A percentile compares a stretch with the other conserved stretches of the same genome.
phyloP scores from a whole-genome alignment of 176 grass and related monocot genomes.

The Phoenix roebelenii region DNA sequence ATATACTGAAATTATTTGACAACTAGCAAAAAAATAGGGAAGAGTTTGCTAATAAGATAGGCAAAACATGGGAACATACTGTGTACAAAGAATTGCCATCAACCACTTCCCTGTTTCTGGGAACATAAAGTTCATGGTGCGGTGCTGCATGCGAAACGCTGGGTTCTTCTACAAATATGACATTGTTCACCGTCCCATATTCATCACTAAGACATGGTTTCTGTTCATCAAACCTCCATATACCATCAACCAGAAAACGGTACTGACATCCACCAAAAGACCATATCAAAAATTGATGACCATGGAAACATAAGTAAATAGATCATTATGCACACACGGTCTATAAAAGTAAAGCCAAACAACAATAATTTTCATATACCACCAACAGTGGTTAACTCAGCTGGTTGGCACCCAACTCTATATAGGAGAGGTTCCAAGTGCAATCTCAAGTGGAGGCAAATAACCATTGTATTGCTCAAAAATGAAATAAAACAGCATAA shows the following conservation, averaged over 20 bases:
- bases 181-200: slow-evolving; percentile 50
- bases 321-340: slow-evolving; percentile 12
- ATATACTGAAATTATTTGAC: not conserved
- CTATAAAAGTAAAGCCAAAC: too few relatives aligned
- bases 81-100: slow-evolving; percentile 42
- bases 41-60: slow-evolving; percentile 1
- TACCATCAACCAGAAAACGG: slow-evolving; percentile 60
- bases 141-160: too few relatives aligned
- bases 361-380: too few relatives aligned
- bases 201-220: slow-evolving; percentile 35
- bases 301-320: not conserved
- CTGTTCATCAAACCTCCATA: slow-evolving; percentile 47
- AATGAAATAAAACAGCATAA: too few relatives aligned
- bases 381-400: too few relatives aligned
- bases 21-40: slow-evolving; percentile 11
- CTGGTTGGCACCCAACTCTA: too few relatives aligned
- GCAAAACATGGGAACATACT: slow-evolving; percentile 37
- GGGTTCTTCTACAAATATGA: slow-evolving; percentile 39
- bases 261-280: slow-evolving; percentile 43
- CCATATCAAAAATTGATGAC: slow-evolving; percentile 22
- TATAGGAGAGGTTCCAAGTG: too few relatives aligned
- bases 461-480: too few relatives aligned
- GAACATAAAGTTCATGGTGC: too few relatives aligned
- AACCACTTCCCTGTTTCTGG: slow-evolving; percentile 19
- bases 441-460: too few relatives aligned